Base-by-base conservation (phyloP, 2,329 filamentous ascomycete genomes). In the Fusarium tjaetaba region DNA sequence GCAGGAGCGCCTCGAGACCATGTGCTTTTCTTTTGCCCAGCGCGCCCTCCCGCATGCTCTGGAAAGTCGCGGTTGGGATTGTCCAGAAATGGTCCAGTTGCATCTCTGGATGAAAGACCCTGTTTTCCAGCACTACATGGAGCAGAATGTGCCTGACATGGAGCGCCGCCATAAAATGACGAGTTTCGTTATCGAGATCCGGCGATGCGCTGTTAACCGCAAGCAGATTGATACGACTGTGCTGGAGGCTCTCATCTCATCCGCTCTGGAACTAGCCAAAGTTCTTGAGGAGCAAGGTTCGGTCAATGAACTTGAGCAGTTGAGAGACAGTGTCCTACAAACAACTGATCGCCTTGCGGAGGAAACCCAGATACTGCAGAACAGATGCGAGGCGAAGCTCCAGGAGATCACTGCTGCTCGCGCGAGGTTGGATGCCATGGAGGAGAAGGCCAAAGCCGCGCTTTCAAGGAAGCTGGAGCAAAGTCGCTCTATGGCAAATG, bases 81-180 rank as follows among this genome's bases (percentile, higher is more conserved):
- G 61, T 7, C n/a, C 65, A 0, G 65, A 68, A 30, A 48, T 36
- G 14, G 28, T 51, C 2, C 43, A 68, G 15, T 20, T 66, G 9
- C 39, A 59, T 4, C 26, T 10, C 1, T 68, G 65, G 65, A 32
- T 34, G 15, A 3, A 11, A 0, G 9, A 42, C 9, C 4, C 9
- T 9, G 4, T 0, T 7, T 41, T 41, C 1, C 7, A 18, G 1
- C 14, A 11, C 0, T 24, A 30, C 0, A 1, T 22, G 3, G 28
- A 18, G 13, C 0, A 15, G 0, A 24, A 3, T 0, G 9, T 53
- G 1, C 16, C 4, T 9, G 7, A 7, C 0, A 1, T 2, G 7
- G 4, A 53, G 6, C 14, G 1, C 30, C 30, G 30, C 30, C 30
- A 11, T 32, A 11, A 32, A 13, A 32, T 32, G 11, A 32, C 11